Evolutionary conservation across 345 rosid species (phyloP), one percentile per base, ranked within the genome.

Genomic region (Linum trigynum): DNA sequence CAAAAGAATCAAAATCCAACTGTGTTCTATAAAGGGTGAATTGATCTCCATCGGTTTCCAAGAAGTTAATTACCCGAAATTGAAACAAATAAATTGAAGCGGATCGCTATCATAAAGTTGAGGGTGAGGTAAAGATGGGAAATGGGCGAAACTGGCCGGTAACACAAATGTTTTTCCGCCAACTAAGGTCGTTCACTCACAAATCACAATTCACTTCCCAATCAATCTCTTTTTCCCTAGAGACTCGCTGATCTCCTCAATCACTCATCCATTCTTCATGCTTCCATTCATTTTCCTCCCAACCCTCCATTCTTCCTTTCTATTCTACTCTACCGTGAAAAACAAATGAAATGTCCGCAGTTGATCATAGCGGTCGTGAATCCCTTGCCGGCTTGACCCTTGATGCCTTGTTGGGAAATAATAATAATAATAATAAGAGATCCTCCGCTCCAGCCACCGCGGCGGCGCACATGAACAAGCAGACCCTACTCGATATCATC

Each of bases 401-500:
- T 15, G 53, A 48, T 9, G 11, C 53, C 3, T 2, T 48, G 3
- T 23, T 57, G 36, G 61, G 61, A 23, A 57, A 15, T 10, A 37
- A n/a, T n/a, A n/a, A n/a, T n/a, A n/a, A n/a, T n/a, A n/a, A n/a
- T n/a, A n/a, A 32, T 37, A 37, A 37, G 38, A 32, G 38, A 57
- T 32, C 38, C 32, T 32, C 38, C 32, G 32, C 64, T 35, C 39
- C 50, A 8, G 38, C 3, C 36, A 57, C 61, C 32, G 38, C 55
- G 56, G 38, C 55, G 56, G 36, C 61, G 8, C 67, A 32, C 35
- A 43, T 62, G 11, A 75, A 57, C 62, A 61, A 68, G n/a, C n/a
- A n/a, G 17, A 82, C 89, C 9, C 84, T 86, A 63, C 71, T 84
- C 14, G 92, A 86, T 56, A 80, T 86, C 56, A 84, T 86, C 75